phyloP scores from a whole-genome alignment of 2,329 filamentous ascomycete genomes.

The Neophaeococcomyces mojaviensis region DNA sequence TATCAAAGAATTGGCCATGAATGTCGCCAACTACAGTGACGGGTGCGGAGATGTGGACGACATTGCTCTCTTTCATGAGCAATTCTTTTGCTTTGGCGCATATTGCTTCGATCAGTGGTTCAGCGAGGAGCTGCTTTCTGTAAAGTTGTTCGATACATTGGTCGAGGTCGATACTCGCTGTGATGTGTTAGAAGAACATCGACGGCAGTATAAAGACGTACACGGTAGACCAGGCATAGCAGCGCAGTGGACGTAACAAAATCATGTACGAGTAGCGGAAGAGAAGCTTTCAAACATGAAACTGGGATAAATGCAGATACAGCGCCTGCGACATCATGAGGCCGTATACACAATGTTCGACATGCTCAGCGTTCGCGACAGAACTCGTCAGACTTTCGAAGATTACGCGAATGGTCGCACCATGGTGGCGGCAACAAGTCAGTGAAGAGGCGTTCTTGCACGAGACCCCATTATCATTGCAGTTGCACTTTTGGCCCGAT shows the following conservation, averaged over 20 bases:
- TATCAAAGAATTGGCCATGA: slow-evolving; percentile 96
- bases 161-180: slow-evolving; percentile 92
- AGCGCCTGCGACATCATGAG: no score
- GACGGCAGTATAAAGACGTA: no score
- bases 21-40: slow-evolving; percentile 98
- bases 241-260: not conserved
- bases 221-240: slow-evolving; percentile 22
- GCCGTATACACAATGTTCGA: no score
- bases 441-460: no score
- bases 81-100: slow-evolving; percentile 98
- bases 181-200: not conserved
- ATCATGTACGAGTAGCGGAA: not conserved
- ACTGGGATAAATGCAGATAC: not conserved
- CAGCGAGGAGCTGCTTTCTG: slow-evolving; percentile 91
- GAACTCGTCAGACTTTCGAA: no score
- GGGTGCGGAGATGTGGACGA: slow-evolving; percentile 90
- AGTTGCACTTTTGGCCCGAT: no score
- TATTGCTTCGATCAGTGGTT: slow-evolving; percentile 97
- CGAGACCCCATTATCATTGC: no score
- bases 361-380: no score
- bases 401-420: no score
- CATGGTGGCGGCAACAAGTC: no score
- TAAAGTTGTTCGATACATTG: slow-evolving; percentile 96
- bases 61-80: slow-evolving; percentile 99
- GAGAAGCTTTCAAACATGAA: not conserved